Base-by-base conservation (phyloP, 2,329 filamentous ascomycete species). In the Fusarium tanahbumbuense region DNA sequence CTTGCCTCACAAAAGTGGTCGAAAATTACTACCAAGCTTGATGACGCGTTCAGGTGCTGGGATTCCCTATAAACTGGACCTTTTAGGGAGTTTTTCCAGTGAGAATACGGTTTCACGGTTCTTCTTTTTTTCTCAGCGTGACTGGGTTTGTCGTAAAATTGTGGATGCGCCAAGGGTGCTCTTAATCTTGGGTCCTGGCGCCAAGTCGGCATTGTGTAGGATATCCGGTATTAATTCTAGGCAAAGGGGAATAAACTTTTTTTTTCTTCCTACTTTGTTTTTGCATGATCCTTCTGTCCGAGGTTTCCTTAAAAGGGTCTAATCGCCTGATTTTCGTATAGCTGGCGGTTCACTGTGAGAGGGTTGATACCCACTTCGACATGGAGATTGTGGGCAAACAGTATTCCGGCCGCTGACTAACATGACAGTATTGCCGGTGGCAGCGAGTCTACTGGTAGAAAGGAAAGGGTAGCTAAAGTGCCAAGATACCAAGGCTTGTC, bases 131-230 rank as follows among this genome's bases (percentile, higher is more conserved):
- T 40, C 48, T 16, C n/a, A 28, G n/a, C 9, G 11, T 64, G 49
- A 64, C 59, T 64, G 59, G 60, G 60, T 49, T 64, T 9, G 8
- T 64, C 60, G 60, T 64, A 64, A 30, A 64, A 49, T 30, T 57
- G 60, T 64, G 60, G 60, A 56, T 34, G 27, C 60, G 60, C 60
- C 60, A 64, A 64, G 59, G 22, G 23, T 48, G 10, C 13, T 64
- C 42, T 15, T 47, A 34, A 48, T 22, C 23, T 47, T 40, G 22
- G 47, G 56, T 13, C 45, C 18, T 15, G 40, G 32, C 47, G 60
- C 60, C 60, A 64, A 64, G 60, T 57, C 60, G 60, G 60, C 60
- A 63, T 25, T 44, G 16, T 23, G 27, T 40, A 27, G 20, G 44
- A 57, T 64, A 64, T 64, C 59, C 60, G 60, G 59, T 64, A 57